Evolutionary conservation across 495 filamentous ascomycete genomes (phyloP), one percentile per base, ranked within the genome.

Genomic region (Aspergillus indologenus): DNA sequence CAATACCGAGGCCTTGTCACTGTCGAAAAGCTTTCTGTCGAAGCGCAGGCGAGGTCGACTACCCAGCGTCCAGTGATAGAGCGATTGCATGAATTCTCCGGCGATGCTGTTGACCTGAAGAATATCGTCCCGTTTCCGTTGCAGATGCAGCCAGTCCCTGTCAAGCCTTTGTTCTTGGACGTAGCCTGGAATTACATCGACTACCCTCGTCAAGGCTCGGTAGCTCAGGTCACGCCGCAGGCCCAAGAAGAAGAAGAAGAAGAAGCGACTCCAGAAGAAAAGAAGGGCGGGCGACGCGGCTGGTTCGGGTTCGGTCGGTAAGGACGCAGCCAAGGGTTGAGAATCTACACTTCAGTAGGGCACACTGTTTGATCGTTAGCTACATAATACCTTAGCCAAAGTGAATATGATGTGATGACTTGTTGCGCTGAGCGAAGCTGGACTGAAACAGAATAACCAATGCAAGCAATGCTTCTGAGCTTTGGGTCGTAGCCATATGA

Each of bases 111-210:
- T 1, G 85, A 96, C 66, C 80, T 96, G 44, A 75, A 77, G 15
- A 89, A 94, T 57, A 79, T 99, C 29, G 94, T 96, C 18, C 81
- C 83, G 0, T 97, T 91, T 68, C 95, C 94, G 5, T 93, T 94
- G 0, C 84, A 83, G 62, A 75, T 96, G 54, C 83, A 90, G 56
- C 83, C 90, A 0, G 83, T 97, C 42, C 92, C 94, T 0, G 91
- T 97, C 17, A 99, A 99, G 73, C 95, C 94, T 17, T 71, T 99
- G 17, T 98, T 97, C 79, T 82, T 98, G 47, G 94, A 99, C 69
- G 90, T 96, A 14, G 94, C 94, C 17, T 98, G 91, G 89, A 99
- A 98, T 70, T 99, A 96, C 69, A 91, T 99, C 59, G 87, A 91
- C 20, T 99, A 99, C 71, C 92, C 94, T 2, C 89, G 88, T 3